phyloP scores from a whole-genome alignment of 257 asterid genomes.

The Salvia miltiorrhiza region DNA sequence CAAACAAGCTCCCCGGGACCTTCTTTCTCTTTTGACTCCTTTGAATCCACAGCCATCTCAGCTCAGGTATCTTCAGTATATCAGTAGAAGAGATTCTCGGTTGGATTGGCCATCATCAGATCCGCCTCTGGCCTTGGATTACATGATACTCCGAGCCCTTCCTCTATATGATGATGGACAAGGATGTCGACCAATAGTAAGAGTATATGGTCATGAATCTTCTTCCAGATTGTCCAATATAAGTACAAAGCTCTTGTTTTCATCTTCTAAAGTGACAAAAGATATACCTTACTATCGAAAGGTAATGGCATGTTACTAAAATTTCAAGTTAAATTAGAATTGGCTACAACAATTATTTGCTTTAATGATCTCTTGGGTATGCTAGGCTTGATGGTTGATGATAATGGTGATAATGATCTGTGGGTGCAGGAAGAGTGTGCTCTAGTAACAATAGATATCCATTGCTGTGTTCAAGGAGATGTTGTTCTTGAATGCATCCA shows the following conservation, averaged over 20 bases:
- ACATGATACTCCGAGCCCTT: constrained; percentile 61
- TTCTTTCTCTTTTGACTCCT: constrained; percentile 89
- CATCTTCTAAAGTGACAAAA: constrained; percentile 57
- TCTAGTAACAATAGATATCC: constrained; percentile 69
- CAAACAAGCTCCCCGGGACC: constrained; percentile 95
- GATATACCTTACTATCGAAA: constrained; percentile 53
- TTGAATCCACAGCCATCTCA: constrained; percentile 98
- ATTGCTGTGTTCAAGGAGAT: constrained; percentile 82
- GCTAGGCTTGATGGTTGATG: background rate
- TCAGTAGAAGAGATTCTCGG: constrained; percentile 67
- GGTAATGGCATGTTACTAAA: constrained; percentile 48
- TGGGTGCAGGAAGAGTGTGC: constrained; percentile 86
- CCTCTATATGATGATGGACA: constrained; percentile 69
- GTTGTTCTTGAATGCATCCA: constrained; percentile 93
- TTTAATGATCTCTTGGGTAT: constrained; percentile 7
- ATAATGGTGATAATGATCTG: constrained; percentile 13
- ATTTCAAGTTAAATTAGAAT: constrained; percentile 20
- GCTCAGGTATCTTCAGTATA: constrained; percentile 95
- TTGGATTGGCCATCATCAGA: constrained; percentile 94
- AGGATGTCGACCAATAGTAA: constrained; percentile 85
- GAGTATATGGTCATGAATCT: constrained; percentile 85
- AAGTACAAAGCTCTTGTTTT: constrained; percentile 81
- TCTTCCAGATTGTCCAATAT: constrained; percentile 62
- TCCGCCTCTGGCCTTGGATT: constrained; percentile 73
- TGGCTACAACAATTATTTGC: constrained; percentile 20